phyloP scores from a whole-genome alignment of 2,329 filamentous ascomycete species.

The Fusarium poae region DNA sequence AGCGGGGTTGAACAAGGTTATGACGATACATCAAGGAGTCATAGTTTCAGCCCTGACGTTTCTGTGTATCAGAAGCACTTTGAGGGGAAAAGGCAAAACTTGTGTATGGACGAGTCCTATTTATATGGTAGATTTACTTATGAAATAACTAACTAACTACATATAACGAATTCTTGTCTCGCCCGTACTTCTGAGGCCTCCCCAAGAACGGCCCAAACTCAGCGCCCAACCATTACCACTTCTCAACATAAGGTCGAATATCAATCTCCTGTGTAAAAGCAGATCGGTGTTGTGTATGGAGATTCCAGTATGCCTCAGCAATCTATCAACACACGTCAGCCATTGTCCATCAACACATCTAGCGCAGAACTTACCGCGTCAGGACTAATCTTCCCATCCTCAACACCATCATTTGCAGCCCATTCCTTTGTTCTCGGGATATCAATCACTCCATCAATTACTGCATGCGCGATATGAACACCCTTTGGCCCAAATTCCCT shows the following conservation, averaged over 20 bases:
- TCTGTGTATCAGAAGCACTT: not conserved
- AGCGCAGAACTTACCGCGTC: conserved; percentile 71
- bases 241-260: conserved; percentile 83
- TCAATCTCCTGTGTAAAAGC: conserved; percentile 88
- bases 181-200: not conserved
- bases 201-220: not conserved
- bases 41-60: not conserved
- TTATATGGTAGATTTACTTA: not conserved
- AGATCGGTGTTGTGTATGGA: conserved; percentile 84
- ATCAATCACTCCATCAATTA: conserved; percentile 89
- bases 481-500: conserved; percentile 88
- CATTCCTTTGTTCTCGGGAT: conserved; percentile 75
- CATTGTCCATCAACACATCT: not conserved
- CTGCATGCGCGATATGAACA: conserved; percentile 84
- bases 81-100: not conserved
- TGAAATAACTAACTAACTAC: not conserved
- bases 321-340: conserved; percentile 66
- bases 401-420: conserved; percentile 59
- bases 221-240: conserved; percentile 68
- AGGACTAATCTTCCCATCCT: conserved; percentile 76
- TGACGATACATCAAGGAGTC: not conserved
- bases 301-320: conserved; percentile 86
- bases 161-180: not conserved
- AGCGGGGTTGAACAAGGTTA: conserved; percentile 10
- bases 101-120: not conserved